Evolutionary conservation across 2,329 filamentous ascomycete species (phyloP), one percentile per base, ranked within the genome.

Genomic region (Myriosclerotinia duriaeana): DNA sequence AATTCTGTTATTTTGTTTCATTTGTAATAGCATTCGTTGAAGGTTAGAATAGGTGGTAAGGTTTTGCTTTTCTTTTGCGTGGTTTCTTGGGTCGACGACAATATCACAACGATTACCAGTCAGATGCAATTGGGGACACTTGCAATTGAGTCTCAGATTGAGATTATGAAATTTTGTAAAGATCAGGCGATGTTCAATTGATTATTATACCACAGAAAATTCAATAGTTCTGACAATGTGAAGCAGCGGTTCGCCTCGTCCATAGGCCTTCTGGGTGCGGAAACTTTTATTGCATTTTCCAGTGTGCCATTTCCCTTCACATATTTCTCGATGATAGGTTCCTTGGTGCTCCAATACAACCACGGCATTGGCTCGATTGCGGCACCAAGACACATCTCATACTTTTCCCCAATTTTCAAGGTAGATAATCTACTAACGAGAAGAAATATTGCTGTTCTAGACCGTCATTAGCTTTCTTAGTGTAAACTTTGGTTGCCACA

Each of bases 391-490:
- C 34, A 55, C 53, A 55, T 36, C 53, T 40, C 53, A 34, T 55
- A 55, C 53, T 40, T 55, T 30, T 38, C 26, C 26, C 26, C 53
- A n/a, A 9, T 38, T 55, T 55, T 26, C 53, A 55, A 34, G 53
- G 34, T 36, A 55, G 53, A 55, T 15, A 55, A 55, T 5, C 26
- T 40, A 26, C 53, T 38, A 26, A 26, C 5, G 53, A 55, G 53
- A 55, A 55, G 30, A 55, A 55, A n/a, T 55, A 55, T 40, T 38
- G 9, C 38, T 26, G 53, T 36, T 55, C 26, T 55, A n/a, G n/a
- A n/a, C n/a, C n/a, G 26, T 55, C 53, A 55, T 55, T 14, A 40
- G 53, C 12, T 55, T 40, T 55, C 53, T 55, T 55, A n/a, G 53
- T 55, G 34, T 38, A 22, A 55, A 55, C 30, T 36, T 38, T 36